A percentile compares a stretch with the other conserved stretches of the same genome.
Conservation (phyloP, 768 basidiomycete genomes). For the Leccinum imitatum region DNA sequence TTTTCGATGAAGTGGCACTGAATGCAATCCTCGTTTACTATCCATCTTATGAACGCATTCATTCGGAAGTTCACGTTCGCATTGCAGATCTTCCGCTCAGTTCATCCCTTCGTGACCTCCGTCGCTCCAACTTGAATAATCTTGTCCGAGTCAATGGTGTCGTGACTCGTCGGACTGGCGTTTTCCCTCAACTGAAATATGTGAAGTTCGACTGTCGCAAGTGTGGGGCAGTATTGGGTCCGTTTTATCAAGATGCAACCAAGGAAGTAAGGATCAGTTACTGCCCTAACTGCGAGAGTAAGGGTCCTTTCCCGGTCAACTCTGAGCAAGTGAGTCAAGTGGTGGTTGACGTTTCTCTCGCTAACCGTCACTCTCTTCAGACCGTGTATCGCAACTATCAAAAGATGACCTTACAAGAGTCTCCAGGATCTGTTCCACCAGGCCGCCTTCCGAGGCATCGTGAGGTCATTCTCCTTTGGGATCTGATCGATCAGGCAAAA, state of each 20-base stretch:
- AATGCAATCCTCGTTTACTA: slow-evolving; percentile 94
- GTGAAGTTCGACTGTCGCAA: slow-evolving; percentile 98
- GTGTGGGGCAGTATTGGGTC: slow-evolving; percentile 91
- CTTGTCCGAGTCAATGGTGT: slow-evolving; percentile 95
- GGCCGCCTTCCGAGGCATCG: slow-evolving; percentile 96
- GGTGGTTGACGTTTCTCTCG: neutral
- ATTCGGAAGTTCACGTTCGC: slow-evolving; percentile 96
- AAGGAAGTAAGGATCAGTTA: slow-evolving; percentile 93
- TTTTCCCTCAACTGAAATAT: slow-evolving; percentile 99
- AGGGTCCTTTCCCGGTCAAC: slow-evolving; percentile 95
- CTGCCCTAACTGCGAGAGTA: slow-evolving; percentile 91
- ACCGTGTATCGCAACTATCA: slow-evolving; percentile 99
- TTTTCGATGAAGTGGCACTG: slow-evolving; percentile 95
- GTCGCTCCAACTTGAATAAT: slow-evolving; percentile 89
- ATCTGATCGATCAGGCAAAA: slow-evolving; percentile 96
- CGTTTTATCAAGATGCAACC: slow-evolving; percentile 96
- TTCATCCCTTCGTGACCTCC: slow-evolving; percentile 89
- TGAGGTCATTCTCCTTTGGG: slow-evolving; percentile 96
- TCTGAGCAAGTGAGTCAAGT: slow-evolving; percentile 76
- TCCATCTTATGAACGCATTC: slow-evolving; percentile 94
- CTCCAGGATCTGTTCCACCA: slow-evolving; percentile 95
- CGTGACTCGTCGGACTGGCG: slow-evolving; percentile 91
- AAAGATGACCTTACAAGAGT: slow-evolving; percentile 98
- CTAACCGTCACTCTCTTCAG: slow-evolving; percentile 39
- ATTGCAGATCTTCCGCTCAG: slow-evolving; percentile 91